A percentile compares a stretch with the other conserved stretches of the same genome.
Conservation (phyloP, 805 yeast species). For the Yamadazyma paraphyllophila region DNA sequence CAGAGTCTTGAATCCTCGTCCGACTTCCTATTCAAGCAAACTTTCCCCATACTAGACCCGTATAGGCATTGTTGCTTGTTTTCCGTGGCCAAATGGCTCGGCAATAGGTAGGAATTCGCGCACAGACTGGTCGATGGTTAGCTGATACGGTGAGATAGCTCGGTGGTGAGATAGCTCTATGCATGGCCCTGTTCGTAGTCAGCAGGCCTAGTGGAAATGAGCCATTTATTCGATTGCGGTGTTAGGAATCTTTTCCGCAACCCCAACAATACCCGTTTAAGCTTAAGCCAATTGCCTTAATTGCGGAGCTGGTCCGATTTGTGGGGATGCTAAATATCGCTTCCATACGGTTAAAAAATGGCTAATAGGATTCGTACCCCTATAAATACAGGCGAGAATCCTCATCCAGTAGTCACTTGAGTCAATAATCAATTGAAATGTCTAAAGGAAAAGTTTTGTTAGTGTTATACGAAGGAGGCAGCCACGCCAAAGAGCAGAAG, state of each 20-base stretch:
- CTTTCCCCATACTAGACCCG: not conserved
- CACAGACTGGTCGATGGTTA: not conserved
- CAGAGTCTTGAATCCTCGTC: too few relatives aligned
- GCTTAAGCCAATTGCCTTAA: not conserved
- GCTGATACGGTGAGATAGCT: too few relatives aligned
- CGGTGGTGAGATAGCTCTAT: too few relatives aligned
- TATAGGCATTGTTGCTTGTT: not conserved
- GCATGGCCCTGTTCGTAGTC: too few relatives aligned
- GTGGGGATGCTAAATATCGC: constrained; percentile 6
- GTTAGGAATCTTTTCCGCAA: too few relatives aligned
- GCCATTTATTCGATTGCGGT: not conserved
- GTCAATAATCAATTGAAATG: constrained; percentile 13
- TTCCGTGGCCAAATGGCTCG: not conserved
- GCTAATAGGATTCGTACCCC: not conserved
- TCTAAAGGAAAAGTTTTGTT: constrained; percentile 45
- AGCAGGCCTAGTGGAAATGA: too few relatives aligned
- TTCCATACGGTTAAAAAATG: constrained; percentile 5
- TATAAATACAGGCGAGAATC: constrained; percentile 2
- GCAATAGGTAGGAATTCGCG: constrained; percentile 3
- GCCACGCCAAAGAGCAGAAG: constrained; percentile 59
- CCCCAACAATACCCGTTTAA: too few relatives aligned
- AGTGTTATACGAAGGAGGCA: constrained; percentile 57
- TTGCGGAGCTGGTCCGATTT: constrained; percentile 7
- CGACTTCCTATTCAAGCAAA: not conserved
- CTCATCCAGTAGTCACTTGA: not conserved